Base-by-base conservation (phyloP, 176 grass and related monocot genomes). In the Ensete ventricosum region DNA sequence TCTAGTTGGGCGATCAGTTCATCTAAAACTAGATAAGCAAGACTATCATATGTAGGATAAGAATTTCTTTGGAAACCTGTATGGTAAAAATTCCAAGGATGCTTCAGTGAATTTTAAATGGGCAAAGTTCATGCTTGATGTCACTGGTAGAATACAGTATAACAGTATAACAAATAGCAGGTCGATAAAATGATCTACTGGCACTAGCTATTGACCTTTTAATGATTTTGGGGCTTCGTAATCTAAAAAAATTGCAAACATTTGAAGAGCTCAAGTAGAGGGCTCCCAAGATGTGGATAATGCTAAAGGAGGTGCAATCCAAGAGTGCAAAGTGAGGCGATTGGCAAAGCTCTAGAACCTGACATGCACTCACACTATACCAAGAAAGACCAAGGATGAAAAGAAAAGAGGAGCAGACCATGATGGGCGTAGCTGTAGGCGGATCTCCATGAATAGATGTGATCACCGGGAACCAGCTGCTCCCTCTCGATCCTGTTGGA, bases 361-460 rank as follows among this genome's bases (percentile, higher is more conserved):
- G 25, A 4, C 1, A 67, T 8, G 24, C 23, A 67, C n/a, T 67
- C 21, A 22, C 10, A 63, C n/a, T 21, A 63, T 21, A 63, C 2
- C 16, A 24, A 65, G 22, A 29, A 65, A 12, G 57, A 43, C 12
- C 1, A 11, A 59, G 26, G 12, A 20, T 17, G 19, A n/a, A 43
- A 62, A 54, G n/a, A 20, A n/a, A 29, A 69, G 19, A 19, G n/a
- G 25, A 29, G 11, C 55, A 14, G 9, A 87, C 92, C 92, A 50
- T 96, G 93, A 78, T 96, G 93, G 17, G 93, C 81, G 76, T 96
- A 96, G 79, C 92, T 13, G 75, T 88, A 88, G 70, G 73, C 76
- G 14, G 81, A 13, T 53, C 93, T 82, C 89, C 89, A 96, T 0
- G 89, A 87, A 74, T 92, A 96, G 83, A 96, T 90, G 85, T 96